These are phyloP conservation scores for Sabuloglossum arenarium DNA, from an alignment of 495 filamentous ascomycete genomes.

Conservation along the genomic window DNA sequence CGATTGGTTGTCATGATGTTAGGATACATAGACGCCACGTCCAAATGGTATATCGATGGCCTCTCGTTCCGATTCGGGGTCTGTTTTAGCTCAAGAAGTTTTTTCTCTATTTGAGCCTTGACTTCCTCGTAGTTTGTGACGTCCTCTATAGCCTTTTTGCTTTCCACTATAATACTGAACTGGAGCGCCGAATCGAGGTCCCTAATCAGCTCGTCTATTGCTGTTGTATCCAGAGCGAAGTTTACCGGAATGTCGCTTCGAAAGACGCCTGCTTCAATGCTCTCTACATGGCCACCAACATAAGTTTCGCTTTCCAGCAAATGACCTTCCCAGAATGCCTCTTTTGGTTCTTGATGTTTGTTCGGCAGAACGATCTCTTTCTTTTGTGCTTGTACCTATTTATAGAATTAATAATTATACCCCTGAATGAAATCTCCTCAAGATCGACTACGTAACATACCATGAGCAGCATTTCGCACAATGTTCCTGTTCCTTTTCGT, in stretches of 20 bases:
- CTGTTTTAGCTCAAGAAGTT: conserved; percentile 49
- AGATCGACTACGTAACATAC: conserved; percentile 13
- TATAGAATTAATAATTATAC: neutral
- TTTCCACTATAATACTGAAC: conserved; percentile 85
- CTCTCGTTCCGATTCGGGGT: conserved; percentile 65
- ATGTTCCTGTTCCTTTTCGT: conserved; percentile 87
- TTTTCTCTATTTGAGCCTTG: conserved; percentile 58
- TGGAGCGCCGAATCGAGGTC: conserved; percentile 82
- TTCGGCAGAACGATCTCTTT: conserved; percentile 86
- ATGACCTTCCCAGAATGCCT: conserved; percentile 93
- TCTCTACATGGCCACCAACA: conserved; percentile 95
- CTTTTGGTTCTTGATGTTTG: conserved; percentile 79
- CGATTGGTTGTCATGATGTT: conserved; percentile 99
- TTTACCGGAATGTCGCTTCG: conserved; percentile 85
- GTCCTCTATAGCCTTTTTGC: conserved; percentile 83
- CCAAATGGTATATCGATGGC: conserved; percentile 91
- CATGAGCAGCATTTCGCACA: conserved; percentile 98
- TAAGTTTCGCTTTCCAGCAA: conserved; percentile 93
- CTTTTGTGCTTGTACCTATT: conserved; percentile 64
- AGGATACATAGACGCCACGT: conserved; percentile 98
- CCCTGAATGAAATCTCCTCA: neutral
- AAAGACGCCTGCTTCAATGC: conserved; percentile 97
- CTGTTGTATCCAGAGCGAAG: conserved; percentile 69
- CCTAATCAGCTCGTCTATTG: conserved; percentile 67
- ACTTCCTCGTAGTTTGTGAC: conserved; percentile 86